phyloP scores from a whole-genome alignment of 2,329 filamentous ascomycete genomes.

The Colletotrichum endophyticum region DNA sequence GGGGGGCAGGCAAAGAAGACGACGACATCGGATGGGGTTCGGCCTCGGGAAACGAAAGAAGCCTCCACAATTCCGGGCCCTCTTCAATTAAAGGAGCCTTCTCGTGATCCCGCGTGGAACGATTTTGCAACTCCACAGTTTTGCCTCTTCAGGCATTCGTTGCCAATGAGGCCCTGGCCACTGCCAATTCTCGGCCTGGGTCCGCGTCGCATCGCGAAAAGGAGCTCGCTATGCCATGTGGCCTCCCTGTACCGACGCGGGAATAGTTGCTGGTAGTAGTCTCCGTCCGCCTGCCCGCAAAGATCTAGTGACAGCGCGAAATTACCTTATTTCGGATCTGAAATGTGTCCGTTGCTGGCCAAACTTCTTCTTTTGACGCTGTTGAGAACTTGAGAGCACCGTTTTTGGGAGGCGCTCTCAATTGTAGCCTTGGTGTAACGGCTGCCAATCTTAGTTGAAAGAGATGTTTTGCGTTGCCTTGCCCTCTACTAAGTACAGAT shows the following conservation, averaged over 20 bases:
- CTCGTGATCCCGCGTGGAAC: slow-evolving; percentile 19
- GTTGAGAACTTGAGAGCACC: neutral
- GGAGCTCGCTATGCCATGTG: slow-evolving; percentile 17
- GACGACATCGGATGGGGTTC: neutral
- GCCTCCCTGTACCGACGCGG: slow-evolving; percentile 14
- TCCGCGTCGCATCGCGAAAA: slow-evolving; percentile 2
- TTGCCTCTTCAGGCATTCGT: slow-evolving; percentile 14
- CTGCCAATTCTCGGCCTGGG: slow-evolving; percentile 1
- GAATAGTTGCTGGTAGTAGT: slow-evolving; percentile 2
- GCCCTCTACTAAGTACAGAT: neutral
- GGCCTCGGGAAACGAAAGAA: slow-evolving; percentile 10
- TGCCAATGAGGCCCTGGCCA: neutral
- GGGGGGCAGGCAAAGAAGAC: slow-evolving; percentile 1
- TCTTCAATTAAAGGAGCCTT: slow-evolving; percentile 7
- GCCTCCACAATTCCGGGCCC: slow-evolving; percentile 4
- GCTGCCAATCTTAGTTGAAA: neutral
- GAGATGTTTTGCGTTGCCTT: neutral
- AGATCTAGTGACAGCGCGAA: slow-evolving; percentile 9
- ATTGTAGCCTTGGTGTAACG: neutral
- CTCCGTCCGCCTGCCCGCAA: neutral
- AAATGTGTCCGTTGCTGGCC: neutral
- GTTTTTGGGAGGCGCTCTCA: neutral
- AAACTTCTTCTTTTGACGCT: neutral
- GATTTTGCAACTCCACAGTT: slow-evolving; percentile 16
- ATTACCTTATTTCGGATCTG: slow-evolving; percentile 18